These are phyloP conservation scores for Penstemon eatonii DNA, from an alignment of 257 asterid genomes.

Conservation along the genomic window DNA sequence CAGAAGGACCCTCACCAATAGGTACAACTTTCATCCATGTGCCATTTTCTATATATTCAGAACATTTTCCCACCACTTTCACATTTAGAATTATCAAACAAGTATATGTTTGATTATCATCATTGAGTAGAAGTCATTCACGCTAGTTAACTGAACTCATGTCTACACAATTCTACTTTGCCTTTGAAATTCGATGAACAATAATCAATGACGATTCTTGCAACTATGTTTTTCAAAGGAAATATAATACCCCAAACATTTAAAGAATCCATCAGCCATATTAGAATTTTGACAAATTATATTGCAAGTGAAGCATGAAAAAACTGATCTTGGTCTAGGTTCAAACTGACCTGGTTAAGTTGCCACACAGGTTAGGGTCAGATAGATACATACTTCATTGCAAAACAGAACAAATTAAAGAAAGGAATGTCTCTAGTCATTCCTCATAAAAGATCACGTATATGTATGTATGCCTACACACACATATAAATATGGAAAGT, in stretches of 20 bases:
- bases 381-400: neutral
- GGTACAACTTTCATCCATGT: slow-evolving; percentile 72
- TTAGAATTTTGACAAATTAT: neutral
- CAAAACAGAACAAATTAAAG: slow-evolving; percentile 4
- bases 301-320: slow-evolving; percentile 15
- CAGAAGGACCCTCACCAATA: slow-evolving; percentile 81
- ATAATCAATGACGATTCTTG: neutral
- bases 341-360: neutral
- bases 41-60: slow-evolving; percentile 55
- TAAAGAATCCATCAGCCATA: neutral
- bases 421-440: no score
- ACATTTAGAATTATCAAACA: slow-evolving; percentile 18
- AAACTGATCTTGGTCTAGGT: neutral
- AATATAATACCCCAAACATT: neutral
- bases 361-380: slow-evolving; percentile 5
- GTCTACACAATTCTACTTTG: neutral
- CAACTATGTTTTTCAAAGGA: neutral
- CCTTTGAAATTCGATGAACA: neutral
- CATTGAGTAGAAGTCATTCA: slow-evolving; percentile 3
- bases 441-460: no score
- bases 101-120: slow-evolving; percentile 14
- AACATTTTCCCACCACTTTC: slow-evolving; percentile 10
- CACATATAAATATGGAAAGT: neutral
- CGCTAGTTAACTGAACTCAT: slow-evolving; percentile 3
- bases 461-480: neutral